Evolutionary conservation across 2,329 filamentous ascomycete genomes (phyloP).

Genomic region (Claviceps africana): DNA sequence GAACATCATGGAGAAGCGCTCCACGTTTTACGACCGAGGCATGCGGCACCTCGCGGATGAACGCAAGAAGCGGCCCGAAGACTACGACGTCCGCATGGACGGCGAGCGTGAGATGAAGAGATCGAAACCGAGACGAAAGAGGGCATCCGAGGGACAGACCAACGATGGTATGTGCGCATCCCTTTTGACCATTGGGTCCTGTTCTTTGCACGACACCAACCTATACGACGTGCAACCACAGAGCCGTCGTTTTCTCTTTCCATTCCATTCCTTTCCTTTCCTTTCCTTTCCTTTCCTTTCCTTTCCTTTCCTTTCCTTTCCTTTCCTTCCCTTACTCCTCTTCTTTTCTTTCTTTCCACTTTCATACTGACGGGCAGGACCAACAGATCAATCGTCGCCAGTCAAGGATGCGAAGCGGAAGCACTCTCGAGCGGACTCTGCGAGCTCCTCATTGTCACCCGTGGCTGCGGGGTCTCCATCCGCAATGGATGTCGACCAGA

Average conservation of each 20-base stretch:
- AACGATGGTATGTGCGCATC: conserved; percentile 4
- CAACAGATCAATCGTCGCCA: conserved; percentile 39
- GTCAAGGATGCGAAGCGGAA: conserved; percentile 39
- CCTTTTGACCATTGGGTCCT: neutral
- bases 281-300: neutral
- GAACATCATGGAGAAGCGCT: conserved; percentile 53
- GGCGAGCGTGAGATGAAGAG: conserved; percentile 40
- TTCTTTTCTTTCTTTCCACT: neutral
- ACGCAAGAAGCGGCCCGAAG: conserved; percentile 47
- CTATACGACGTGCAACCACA: neutral
- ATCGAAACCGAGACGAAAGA: conserved; percentile 65
- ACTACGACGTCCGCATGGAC: conserved; percentile 33
- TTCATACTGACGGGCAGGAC: conserved; percentile 1
- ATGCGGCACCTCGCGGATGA: conserved; percentile 56
- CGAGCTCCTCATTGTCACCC: conserved; percentile 47
- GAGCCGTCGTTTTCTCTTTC: neutral
- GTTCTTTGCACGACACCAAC: neutral
- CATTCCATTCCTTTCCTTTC: neutral
- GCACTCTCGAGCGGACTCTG: conserved; percentile 38
- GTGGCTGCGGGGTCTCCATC: conserved; percentile 35
- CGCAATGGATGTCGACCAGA: conserved; percentile 46
- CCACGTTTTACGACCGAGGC: conserved; percentile 54
- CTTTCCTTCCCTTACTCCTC: neutral
- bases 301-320: neutral
- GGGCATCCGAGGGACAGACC: conserved; percentile 47